Evolutionary conservation across 1,139 yeast genomes (phyloP), one percentile per base, ranked within the genome.

Genomic region (Lodderomyces parapsilosis): DNA sequence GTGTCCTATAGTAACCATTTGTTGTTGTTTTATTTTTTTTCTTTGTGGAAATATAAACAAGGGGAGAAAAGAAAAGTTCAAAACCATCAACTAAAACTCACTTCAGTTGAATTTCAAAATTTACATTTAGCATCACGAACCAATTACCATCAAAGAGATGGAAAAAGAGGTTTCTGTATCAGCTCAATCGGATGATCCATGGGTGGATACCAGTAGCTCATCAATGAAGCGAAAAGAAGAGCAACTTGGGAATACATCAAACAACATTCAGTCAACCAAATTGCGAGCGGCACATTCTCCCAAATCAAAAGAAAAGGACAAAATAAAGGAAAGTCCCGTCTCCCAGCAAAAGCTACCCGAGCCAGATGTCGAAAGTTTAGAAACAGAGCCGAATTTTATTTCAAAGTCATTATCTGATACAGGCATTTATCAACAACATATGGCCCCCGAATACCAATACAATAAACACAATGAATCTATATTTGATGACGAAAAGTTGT

Each of bases 401-500:
- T 39, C 51, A 13, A 44, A 39, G 20, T 43, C 48, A 23, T 43
- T 45, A 10, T 43, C 49, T 2, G 35, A 46, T 15, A 39, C 41
- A 28, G 31, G 42, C 17, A 19, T 42, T 20, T 45, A 38, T 38
- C 50, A 47, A 42, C 47, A 47, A 39, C 44, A 44, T 20, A 48
- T 54, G 14, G 58, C 51, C 46, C 54, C 59, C 2, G 60, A 61
- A 30, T 63, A 64, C 45, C 48, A 48, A 13, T 71, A 72, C 56
- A 66, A 68, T 52, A 57, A 56, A 28, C 76, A 71, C 51, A 59
- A 66, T 43, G 77, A 72, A 49, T 54, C 66, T n/a, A 59, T 67
- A n/a, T 72, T 60, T 48, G 78, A 72, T 46, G 74, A 71, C 46
- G 59, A 53, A 37, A 49, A 60, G 23, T 48, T 65, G 42, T 71